Base-by-base conservation (phyloP, 2,329 filamentous ascomycete species). In the Polytolypa hystricis region DNA sequence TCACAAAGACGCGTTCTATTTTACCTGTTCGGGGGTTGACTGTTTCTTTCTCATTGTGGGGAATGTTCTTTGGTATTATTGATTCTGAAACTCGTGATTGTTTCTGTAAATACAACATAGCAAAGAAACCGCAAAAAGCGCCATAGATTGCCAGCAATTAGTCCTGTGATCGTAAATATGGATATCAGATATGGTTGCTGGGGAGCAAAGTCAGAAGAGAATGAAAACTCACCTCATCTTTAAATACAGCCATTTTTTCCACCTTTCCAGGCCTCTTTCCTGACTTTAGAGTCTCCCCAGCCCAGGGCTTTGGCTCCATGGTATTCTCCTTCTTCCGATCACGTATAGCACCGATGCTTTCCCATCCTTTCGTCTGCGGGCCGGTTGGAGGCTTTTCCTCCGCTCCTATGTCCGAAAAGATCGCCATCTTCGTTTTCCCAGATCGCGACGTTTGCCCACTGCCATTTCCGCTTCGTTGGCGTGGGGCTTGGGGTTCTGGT, bases 281-380 rank as follows among this genome's bases (percentile, higher is more conserved):
- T 2, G 77, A 82, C 60, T 89, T 84, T 48, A 98, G 63, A 27
- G 83, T 95, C 66, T 96, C 86, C 17, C 91, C 91, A 8, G 70
- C 81, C 91, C 87, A 95, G 14, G 89, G 85, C 55, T 81, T 87
- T 8, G 87, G 77, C 55, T 89, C 85, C 47, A 87, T 66, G 5
- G 71, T 69, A 53, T 98, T 98, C 60, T 98, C 91, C 70, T 96
- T 98, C 69, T 84, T 94, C 33, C 91, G 74, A 42, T 94, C 83
- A 34, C 78, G 74, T 42, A 95, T 64, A 1, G 85, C 85, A 19
- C 84, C 87, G 53, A 98, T 94, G 43, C 69, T 89, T 46, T 95
- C 84, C 89, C 91, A 96, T 2, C 86, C 89, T 55, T 79, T 82
- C 1, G 77, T 70, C 29, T 63, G 63, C 7, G 67, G 64, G 3